A percentile compares a stretch with the other conserved stretches of the same genome.
Conservation (phyloP, 2,329 filamentous ascomycete species). For the Fusarium poae region DNA sequence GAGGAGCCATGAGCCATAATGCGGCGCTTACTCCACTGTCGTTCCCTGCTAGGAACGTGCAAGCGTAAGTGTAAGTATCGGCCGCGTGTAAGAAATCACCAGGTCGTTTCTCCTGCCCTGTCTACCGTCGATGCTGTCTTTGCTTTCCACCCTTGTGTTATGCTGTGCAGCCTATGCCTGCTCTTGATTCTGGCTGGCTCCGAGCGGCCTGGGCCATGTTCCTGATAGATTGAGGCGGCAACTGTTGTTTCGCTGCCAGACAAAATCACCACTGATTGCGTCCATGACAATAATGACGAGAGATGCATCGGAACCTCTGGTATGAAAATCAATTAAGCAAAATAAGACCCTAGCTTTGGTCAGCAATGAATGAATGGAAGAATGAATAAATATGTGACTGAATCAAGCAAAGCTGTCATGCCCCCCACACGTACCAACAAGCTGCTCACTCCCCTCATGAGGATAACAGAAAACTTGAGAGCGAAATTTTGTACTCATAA, state of each 20-base stretch:
- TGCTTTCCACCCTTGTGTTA: conserved; percentile 19
- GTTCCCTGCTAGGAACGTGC: conserved; percentile 48
- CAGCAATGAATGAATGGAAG: neutral
- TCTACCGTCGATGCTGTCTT: conserved; percentile 23
- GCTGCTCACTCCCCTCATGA: conserved; percentile 16
- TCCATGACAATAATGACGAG: conserved; percentile 10
- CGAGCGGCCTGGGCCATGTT: conserved; percentile 23
- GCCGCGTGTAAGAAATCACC: conserved; percentile 38
- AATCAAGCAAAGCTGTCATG: conserved; percentile 24
- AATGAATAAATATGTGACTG: neutral
- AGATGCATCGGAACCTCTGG: conserved; percentile 14
- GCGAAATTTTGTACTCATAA: neutral
- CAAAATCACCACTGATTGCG: conserved; percentile 25
- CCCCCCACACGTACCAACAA: conserved; percentile 30
- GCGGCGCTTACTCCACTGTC: conserved; percentile 39
- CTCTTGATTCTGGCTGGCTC: conserved; percentile 34
- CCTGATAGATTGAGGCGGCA: conserved; percentile 41
- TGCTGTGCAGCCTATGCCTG: conserved; percentile 24
- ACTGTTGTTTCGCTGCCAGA: conserved; percentile 29
- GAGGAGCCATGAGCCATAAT: conserved; percentile 37
- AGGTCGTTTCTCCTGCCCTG: conserved; percentile 16
- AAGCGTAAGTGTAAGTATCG: conserved; percentile 34
- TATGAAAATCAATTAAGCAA: conserved; percentile 17
- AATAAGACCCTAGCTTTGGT: conserved; percentile 19
- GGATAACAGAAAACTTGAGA: conserved; percentile 4